Conservation (phyloP, 2,329 filamentous ascomycete species). For the Madurella fahalii region DNA sequence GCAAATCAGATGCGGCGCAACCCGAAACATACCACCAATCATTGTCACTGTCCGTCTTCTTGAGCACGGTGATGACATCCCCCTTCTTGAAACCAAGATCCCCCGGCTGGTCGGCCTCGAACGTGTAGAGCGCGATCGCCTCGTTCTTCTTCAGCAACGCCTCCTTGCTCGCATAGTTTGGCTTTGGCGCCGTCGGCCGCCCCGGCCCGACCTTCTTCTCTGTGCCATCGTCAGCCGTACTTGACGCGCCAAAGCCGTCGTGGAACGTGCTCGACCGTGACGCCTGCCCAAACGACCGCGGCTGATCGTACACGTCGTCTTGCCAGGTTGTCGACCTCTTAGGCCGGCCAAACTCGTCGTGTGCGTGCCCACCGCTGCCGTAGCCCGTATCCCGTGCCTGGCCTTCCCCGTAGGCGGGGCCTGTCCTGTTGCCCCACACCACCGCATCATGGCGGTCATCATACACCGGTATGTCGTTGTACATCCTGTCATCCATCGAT, state of each 20-base stretch:
- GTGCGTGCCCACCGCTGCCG: slow-evolving; percentile 36
- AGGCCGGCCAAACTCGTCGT: slow-evolving; percentile 53
- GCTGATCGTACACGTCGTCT: slow-evolving; percentile 68
- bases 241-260: slow-evolving; percentile 26
- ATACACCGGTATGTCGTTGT: slow-evolving; percentile 91
- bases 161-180: slow-evolving; percentile 65
- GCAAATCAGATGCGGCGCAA: background rate
- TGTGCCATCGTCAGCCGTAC: slow-evolving; percentile 40
- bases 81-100: slow-evolving; percentile 97
- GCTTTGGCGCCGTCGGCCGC: slow-evolving; percentile 84
- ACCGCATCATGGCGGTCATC: slow-evolving; percentile 77
- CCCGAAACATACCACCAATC: slow-evolving; percentile 76
- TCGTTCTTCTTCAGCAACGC: slow-evolving; percentile 65
- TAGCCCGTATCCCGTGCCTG: slow-evolving; percentile 37
- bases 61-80: slow-evolving; percentile 89
- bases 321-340: slow-evolving; percentile 67
- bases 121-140: slow-evolving; percentile 86
- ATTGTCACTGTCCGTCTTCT: slow-evolving; percentile 88
- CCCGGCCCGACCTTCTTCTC: slow-evolving; percentile 58
- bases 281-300: slow-evolving; percentile 33
- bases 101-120: slow-evolving; percentile 88
- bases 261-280: slow-evolving; percentile 51
- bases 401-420: slow-evolving; percentile 67
- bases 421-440: slow-evolving; percentile 71
- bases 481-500: slow-evolving; percentile 62